Evolutionary conservation across 768 basidiomycete genomes (phyloP).

Genomic region (Rhizopogon vulgaris): DNA sequence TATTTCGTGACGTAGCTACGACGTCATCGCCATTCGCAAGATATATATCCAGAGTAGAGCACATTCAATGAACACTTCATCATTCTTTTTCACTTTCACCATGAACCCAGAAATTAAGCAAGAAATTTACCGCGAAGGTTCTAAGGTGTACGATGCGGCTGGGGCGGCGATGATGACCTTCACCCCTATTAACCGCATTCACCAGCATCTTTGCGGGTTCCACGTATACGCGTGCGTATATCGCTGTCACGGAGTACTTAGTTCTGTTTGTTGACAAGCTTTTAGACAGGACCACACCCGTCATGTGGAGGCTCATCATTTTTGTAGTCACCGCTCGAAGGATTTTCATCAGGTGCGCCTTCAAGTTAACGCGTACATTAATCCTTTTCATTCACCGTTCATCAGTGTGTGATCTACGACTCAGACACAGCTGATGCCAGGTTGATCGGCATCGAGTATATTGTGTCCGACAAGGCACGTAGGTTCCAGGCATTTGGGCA

Average conservation of each 20-base stretch:
- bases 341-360: slow-evolving; percentile 32
- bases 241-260: too few species aligned
- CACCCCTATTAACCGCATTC: slow-evolving; percentile 27
- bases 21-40: not conserved
- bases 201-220: slow-evolving; percentile 29
- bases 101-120: slow-evolving; percentile 25
- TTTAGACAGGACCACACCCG: slow-evolving; percentile 25
- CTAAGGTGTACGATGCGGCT: slow-evolving; percentile 19
- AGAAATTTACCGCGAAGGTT: slow-evolving; percentile 17
- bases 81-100: not conserved
- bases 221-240: slow-evolving; percentile 26
- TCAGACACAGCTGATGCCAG: slow-evolving; percentile 35
- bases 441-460: slow-evolving; percentile 50
- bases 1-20: not conserved
- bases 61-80: not conserved
- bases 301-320: slow-evolving; percentile 38
- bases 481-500: not conserved
- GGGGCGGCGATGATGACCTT: slow-evolving; percentile 25
- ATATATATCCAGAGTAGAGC: not conserved
- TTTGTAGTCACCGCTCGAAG: slow-evolving; percentile 32
- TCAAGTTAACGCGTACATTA: slow-evolving; percentile 11
- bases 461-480: slow-evolving; percentile 35
- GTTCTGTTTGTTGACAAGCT: not conserved
- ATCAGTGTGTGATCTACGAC: slow-evolving; percentile 41
- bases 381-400: not conserved